Base-by-base conservation (phyloP, 768 basidiomycete species). In the Boletus subcaerulescens region DNA sequence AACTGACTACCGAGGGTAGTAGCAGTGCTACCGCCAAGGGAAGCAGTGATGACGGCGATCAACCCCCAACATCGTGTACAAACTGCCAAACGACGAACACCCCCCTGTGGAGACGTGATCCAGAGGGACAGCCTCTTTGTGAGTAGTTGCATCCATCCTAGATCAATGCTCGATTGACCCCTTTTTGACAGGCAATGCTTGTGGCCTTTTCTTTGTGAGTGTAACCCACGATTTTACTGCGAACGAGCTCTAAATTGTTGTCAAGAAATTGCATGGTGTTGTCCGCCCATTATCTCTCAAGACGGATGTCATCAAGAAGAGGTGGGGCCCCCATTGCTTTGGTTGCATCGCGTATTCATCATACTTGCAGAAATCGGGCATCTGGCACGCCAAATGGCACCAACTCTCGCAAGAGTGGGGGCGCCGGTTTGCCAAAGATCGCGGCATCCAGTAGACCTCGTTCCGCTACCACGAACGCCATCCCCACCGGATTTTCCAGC, bases 81-180 rank as follows among this genome's bases (percentile, higher is more conserved):
- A 98, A 98, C 67, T 98, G 95, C 71, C 87, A 91, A 63, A 98
- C 95, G 52, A 95, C 91, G 13, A 97, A 93, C 67, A 98, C 95
- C 38, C 93, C 93, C 10, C 74, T 96, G 44, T 96, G 93, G 93
- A 80, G 93, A 70, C 77, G 93, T 58, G 92, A 96, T 74, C 91
- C 93, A 1, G 93, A 95, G 64, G 93, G 93, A 18, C 91, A 94
- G 65, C 93, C 93, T 32, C 74, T 96, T 49, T 96, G 93, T 88
- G 73, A 77, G 84, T 80, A 29, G 36, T 4, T 36, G 48, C 26
- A 47, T 52, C 7, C 24, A 14, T 50, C 39, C 45, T 56, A 10
- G 32, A 54, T 58, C 60, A 43, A 43, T 50, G 53, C 40, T 60
- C 12, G 36, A 50, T 39, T 65, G 68, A 65, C 50, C 49, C 13